Percentiles rank a stretch among this genome's conserved stretches.
Evolutionary conservation across 768 basidiomycete genomes (phyloP).

Genomic region (Trametes elegans): DNA sequence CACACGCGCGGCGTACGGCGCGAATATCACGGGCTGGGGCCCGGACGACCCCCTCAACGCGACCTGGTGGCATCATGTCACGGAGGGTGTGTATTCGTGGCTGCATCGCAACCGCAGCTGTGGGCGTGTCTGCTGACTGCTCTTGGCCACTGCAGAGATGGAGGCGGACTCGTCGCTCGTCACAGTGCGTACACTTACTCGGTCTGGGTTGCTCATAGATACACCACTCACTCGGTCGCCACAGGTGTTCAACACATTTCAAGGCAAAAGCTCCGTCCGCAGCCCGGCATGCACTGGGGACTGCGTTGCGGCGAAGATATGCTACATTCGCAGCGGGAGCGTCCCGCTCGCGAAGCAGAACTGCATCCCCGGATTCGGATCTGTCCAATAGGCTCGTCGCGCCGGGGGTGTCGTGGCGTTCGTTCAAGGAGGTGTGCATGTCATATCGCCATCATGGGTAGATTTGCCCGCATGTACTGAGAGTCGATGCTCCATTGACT

Average conservation of each 20-base stretch:
- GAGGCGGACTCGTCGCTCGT: constrained; percentile 54
- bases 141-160: constrained; percentile 48
- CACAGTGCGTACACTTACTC: constrained; percentile 37
- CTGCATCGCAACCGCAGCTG: neutral
- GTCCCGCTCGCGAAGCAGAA: constrained; percentile 56
- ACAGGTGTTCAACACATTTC: constrained; percentile 65
- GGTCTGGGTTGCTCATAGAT: neutral
- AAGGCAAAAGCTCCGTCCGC: constrained; percentile 65
- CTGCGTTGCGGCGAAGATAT: constrained; percentile 68
- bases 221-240: neutral
- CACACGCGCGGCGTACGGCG: constrained; percentile 66
- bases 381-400: too few species aligned
- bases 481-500: too few species aligned
- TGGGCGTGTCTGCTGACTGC: neutral
- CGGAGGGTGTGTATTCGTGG: constrained; percentile 56
- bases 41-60: constrained; percentile 69
- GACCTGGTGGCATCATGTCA: constrained; percentile 82
- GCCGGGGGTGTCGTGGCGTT: neutral
- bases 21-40: constrained; percentile 55
- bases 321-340: constrained; percentile 76
- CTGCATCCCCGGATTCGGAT: constrained; percentile 63
- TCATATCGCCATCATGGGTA: too few species aligned
- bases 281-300: constrained; percentile 55
- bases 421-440: neutral
- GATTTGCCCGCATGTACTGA: too few species aligned